phyloP scores from a whole-genome alignment of 2,329 filamentous ascomycete genomes.

The Microsporum ferrugineum region DNA sequence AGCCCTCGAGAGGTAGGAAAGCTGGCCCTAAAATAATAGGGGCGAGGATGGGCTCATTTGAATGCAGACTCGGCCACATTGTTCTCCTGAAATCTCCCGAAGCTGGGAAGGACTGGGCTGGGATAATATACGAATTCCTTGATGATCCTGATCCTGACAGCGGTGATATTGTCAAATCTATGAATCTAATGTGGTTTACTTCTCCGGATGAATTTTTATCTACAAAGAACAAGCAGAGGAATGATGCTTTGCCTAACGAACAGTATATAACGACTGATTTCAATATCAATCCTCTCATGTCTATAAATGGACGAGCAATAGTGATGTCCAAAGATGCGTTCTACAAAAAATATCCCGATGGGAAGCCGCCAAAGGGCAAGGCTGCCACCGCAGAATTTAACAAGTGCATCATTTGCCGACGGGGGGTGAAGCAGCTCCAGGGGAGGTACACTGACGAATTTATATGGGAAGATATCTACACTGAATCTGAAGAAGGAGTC shows the following conservation, averaged over 20 bases:
- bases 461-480: slow-evolving; percentile 75
- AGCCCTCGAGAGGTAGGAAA: slow-evolving; percentile 11
- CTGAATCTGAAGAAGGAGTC: slow-evolving; percentile 53
- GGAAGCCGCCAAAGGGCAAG: slow-evolving; percentile 56
- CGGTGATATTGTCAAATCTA: slow-evolving; percentile 48
- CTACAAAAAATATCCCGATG: slow-evolving; percentile 57
- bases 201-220: slow-evolving; percentile 80
- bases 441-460: slow-evolving; percentile 90
- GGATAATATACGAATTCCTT: slow-evolving; percentile 71
- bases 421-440: slow-evolving; percentile 80
- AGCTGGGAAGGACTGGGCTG: slow-evolving; percentile 80
- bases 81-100: slow-evolving; percentile 83
- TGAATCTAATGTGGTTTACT: slow-evolving; percentile 85
- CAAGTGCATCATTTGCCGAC: slow-evolving; percentile 79
- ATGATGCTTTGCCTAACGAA: slow-evolving; percentile 75
- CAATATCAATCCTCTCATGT: slow-evolving; percentile 74
- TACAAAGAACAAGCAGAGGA: slow-evolving; percentile 69
- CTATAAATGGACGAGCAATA: slow-evolving; percentile 79
- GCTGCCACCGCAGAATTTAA: slow-evolving; percentile 56
- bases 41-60: slow-evolving; percentile 69
- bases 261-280: slow-evolving; percentile 81
- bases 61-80: slow-evolving; percentile 69
- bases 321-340: slow-evolving; percentile 66
- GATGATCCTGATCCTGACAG: slow-evolving; percentile 58
- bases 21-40: slow-evolving; percentile 53